Evolutionary conservation across 768 basidiomycete species (phyloP).

Genomic region (Leccinum olivaceopallidum): DNA sequence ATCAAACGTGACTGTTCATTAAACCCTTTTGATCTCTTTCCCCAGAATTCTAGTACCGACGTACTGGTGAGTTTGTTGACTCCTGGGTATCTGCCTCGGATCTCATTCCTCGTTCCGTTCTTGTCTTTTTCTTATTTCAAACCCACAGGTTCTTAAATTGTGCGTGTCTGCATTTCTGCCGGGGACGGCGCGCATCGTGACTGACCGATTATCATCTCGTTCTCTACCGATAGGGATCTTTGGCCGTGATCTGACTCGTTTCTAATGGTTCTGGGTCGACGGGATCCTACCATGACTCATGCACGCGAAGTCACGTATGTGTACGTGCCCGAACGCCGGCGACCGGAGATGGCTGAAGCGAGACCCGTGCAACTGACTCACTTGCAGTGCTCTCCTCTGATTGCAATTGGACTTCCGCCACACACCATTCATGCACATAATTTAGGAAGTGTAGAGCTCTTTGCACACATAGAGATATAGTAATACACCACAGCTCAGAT

Average conservation of each 20-base stretch:
- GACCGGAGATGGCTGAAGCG: not conserved
- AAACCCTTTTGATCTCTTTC: constrained; percentile 6
- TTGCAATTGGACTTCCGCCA: not conserved
- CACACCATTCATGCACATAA: constrained; percentile 10
- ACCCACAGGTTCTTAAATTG: constrained; percentile 66
- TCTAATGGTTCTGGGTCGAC: constrained; percentile 38
- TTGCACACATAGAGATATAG: not conserved
- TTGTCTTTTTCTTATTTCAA: not conserved
- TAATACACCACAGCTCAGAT: not conserved
- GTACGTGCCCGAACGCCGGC: not conserved
- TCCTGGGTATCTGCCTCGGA: constrained; percentile 16
- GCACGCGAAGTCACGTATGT: not conserved
- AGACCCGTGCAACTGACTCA: not conserved
- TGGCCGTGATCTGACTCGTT: constrained; percentile 71
- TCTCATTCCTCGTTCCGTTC: constrained; percentile 7
- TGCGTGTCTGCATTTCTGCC: constrained; percentile 30
- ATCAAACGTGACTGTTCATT: constrained; percentile 10
- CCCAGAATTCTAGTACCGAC: constrained; percentile 61
- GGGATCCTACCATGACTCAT: not conserved
- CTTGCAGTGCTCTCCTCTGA: not conserved
- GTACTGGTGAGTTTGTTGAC: constrained; percentile 51
- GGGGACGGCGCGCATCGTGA: constrained; percentile 6
- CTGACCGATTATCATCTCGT: constrained; percentile 11
- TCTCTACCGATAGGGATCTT: constrained; percentile 56
- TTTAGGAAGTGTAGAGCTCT: not conserved